Evolutionary conservation across 176 grass and related monocot genomes (phyloP), one percentile per base, ranked within the genome.

Genomic region (Zoysia pacifica): DNA sequence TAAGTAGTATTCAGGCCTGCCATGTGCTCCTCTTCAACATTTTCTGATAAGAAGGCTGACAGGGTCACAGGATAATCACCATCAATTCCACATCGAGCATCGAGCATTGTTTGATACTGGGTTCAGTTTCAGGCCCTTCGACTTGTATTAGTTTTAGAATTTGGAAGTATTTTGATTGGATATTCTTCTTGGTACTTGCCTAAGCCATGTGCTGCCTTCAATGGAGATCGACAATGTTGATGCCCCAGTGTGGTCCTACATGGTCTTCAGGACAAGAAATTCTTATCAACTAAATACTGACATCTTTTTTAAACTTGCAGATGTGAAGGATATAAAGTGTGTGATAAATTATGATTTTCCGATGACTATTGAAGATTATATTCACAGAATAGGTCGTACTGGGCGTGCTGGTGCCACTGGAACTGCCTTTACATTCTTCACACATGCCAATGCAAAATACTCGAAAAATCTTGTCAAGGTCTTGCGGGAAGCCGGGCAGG

Each of bases 311-410:
- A 70, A 71, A 76, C 81, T 89, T 93, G 79, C 96, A 99, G 96
- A 99, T 77, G 96, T 99, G 58, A 99, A 99, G 82, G 93, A 99
- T 81, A 99, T 95, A 89, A 99, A 99, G 82, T 99, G 96, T 46
- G 96, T 99, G 63, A 82, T 99, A 78, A 99, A 99, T 84, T 99
- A 84, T 89, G 96, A 99, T 85, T 99, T 99, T 62, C 96, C 96
- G 44, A 95, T 88, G 48, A 91, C 85, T 73, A 80, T 99, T 18
- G 96, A 99, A 70, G 96, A 99, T 84, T 99, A 99, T 84, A 91
- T 99, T 77, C 96, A 99, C 70, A 95, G 92, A 76, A 99, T 99
- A 78, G 96, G 96, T 49, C 88, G 96, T 20, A 99, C 96, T 51
- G 96, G 96, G 20, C 90, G 96, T 78, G 96, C 92, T 72, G 96